Base-by-base conservation (phyloP, 352 stramenopile genomes). In the Aphanomyces astaci region DNA sequence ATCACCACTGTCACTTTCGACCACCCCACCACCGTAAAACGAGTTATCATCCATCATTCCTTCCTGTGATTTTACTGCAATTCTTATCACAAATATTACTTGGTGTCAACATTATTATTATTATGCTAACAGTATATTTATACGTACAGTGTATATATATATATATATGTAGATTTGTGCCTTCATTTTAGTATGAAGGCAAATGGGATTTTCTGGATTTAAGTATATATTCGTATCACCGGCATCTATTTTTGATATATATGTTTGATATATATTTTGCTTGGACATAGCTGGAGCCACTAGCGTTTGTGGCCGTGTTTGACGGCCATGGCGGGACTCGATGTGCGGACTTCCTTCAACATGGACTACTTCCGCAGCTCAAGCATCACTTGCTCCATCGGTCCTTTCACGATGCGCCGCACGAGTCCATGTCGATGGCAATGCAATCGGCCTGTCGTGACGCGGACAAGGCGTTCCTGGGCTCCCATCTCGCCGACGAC, bases 291-390 rank as follows among this genome's bases (percentile, higher is more conserved):
- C 72, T 90, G 66, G 78, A 93, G 22, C 74, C 81, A 0, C 75
- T 90, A 15, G 84, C 81, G 30, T 95, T 86, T 67, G 92, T 95
- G 63, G 87, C 81, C n/a, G 70, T 95, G 0, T 95, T 90, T 69
- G 87, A 95, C 69, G 87, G 87, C 40, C 87, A 95, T 66, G 82
- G 81, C 51, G 87, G 87, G 24, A 40, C 79, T 3, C 76, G 86
- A 11, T 68, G 62, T 27, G 62, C 62, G 19, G 32, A 43, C 3
- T 68, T 68, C 25, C 24, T 68, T 10, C 40, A 68, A 33, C 56
- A 25, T 22, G 27, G 39, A 52, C 82, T 95, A 4, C 80, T 81
- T 46, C 79, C 89, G 31, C 87, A 88, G 39, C 49, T 95, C 45
- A 71, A 79, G 7, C 48, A 82, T 22, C 76, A 89, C 45, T 72